Base-by-base conservation (phyloP, 164 flowering plant species). In the Buxus sempervirens region DNA sequence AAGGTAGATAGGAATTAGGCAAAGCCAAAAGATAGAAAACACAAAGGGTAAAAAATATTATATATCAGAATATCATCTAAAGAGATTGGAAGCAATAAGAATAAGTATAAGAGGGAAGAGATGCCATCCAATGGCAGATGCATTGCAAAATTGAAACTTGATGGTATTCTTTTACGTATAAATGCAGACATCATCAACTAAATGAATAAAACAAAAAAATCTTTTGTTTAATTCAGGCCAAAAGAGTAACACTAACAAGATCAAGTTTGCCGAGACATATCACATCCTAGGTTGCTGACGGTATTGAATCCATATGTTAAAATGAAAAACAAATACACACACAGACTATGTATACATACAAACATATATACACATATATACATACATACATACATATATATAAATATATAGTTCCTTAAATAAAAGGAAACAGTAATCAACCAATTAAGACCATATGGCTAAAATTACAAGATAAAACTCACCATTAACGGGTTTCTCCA, bases 401-500 rank as follows among this genome's bases (percentile, higher is more conserved):
- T 1, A 45, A 45, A 6, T 15, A n/a, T n/a, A n/a, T 45, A 58
- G 6, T 26, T 26, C 54, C n/a, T 22, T 23, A 14, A 62, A 15
- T 22, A 13, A 8, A 20, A 41, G 65, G 23, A 21, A 62, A 21
- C 41, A 38, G 15, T 13, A 49, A 36, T 20, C 54, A 27, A 59
- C 45, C 28, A 8, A 36, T 19, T 19, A 16, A 45, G 20, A 48
- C 24, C 23, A 1, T 42, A 57, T 23, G 19, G 45, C 0, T 55
- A 26, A 14, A 5, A 63, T 41, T 14, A 24, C 61, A 51, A 24
- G 22, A 66, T 53, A 32, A 13, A 54, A 63, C 85, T 85, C 74
- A 96, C 99, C 99, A 78, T 96, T 67, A 70, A 96, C 80, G 65
- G 99, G 99, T 77, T 96, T 96, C 81, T 96, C 99, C 78, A 96